These are phyloP conservation scores for Ophiostoma ips DNA, from an alignment of 2,329 filamentous ascomycete species.

Conservation along the genomic window DNA sequence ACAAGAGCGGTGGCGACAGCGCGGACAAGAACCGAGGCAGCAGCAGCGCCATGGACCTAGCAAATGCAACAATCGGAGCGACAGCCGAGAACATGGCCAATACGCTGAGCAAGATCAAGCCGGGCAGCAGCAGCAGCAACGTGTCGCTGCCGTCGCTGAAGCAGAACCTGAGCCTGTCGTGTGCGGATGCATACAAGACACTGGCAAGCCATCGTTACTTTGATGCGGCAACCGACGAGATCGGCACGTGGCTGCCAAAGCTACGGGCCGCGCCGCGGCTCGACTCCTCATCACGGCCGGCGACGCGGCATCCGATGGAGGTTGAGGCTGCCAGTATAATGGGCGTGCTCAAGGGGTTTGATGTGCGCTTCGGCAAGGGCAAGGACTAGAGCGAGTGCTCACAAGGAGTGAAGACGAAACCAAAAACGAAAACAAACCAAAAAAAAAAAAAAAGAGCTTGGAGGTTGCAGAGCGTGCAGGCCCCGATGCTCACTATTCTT, in stretches of 20 bases:
- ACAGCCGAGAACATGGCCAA: not conserved
- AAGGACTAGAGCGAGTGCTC: conserved; percentile 22
- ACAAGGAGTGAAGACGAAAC: no score
- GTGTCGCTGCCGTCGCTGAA: conserved; percentile 11
- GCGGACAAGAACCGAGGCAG: not conserved
- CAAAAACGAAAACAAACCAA: not conserved
- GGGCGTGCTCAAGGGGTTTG: conserved; percentile 72
- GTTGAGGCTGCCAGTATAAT: conserved; percentile 75
- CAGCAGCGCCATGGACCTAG: not conserved
- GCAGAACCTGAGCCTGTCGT: conserved; percentile 43
- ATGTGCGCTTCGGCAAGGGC: conserved; percentile 53
- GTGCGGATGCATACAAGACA: conserved; percentile 67
- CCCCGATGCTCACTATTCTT: no score
- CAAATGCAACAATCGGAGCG: not conserved
- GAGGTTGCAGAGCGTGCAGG: no score
- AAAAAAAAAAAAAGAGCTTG: no score
- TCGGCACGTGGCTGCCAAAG: conserved; percentile 62
- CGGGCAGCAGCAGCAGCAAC: conserved; percentile 3
- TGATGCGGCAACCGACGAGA: conserved; percentile 57
- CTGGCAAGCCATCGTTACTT: conserved; percentile 65
- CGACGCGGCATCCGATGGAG: conserved; percentile 48
- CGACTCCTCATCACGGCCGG: conserved; percentile 18
- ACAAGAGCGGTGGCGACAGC: not conserved
- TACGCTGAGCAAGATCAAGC: conserved; percentile 15
- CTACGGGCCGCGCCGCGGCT: conserved; percentile 44